These are phyloP conservation scores for Heimioporus sp. DNA, from an alignment of 768 basidiomycete genomes.

Conservation along the genomic window DNA sequence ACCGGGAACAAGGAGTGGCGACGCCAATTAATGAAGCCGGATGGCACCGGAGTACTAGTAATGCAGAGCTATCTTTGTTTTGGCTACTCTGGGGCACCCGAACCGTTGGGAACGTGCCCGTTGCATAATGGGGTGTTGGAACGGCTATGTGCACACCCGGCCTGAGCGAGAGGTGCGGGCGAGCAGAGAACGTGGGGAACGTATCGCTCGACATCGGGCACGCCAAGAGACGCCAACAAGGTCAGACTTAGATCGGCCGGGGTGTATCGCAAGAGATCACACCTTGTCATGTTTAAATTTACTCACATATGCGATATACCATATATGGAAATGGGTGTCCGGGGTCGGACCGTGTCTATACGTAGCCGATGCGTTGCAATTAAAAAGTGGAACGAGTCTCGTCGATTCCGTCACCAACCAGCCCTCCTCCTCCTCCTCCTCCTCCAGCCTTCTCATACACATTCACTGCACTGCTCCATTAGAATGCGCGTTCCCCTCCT, in stretches of 20 bases:
- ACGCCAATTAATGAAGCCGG: too few relatives aligned
- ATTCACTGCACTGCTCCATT: too few relatives aligned
- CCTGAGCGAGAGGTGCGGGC: neutral
- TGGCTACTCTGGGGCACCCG: too few relatives aligned
- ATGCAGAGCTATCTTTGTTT: neutral
- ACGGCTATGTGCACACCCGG: too few relatives aligned
- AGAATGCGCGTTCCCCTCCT: constrained; percentile 60
- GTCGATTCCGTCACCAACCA: neutral
- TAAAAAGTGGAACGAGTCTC: constrained; percentile 31
- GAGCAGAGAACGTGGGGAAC: neutral
- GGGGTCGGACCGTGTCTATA: constrained; percentile 18
- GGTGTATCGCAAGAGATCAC: too few relatives aligned
- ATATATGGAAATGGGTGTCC: constrained; percentile 16
- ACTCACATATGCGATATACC: neutral
- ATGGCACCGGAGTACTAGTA: neutral
- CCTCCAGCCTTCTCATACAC: too few relatives aligned
- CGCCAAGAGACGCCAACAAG: neutral
- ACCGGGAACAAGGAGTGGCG: neutral
- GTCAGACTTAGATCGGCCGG: too few relatives aligned
- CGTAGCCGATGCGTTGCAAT: constrained; percentile 22
- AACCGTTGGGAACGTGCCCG: constrained; percentile 3
- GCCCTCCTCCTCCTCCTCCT: neutral
- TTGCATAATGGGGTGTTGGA: too few relatives aligned
- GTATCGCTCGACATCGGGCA: too few relatives aligned
- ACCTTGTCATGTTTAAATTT: too few relatives aligned